These are phyloP conservation scores for Inga laurina DNA, from an alignment of 306 rosid genomes.

Conservation along the genomic window DNA sequence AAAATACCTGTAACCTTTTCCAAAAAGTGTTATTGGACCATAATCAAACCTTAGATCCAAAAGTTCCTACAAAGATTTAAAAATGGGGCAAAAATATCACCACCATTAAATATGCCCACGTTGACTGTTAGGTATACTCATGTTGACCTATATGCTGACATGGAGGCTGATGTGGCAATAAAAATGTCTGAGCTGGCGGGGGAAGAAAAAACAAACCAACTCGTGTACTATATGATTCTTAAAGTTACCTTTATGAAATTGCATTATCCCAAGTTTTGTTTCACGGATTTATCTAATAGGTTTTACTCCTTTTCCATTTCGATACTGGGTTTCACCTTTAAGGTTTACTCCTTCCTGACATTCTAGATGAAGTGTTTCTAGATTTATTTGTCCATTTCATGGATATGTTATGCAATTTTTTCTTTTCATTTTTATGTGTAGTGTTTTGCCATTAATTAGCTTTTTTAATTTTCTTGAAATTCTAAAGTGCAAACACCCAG, in stretches of 20 bases:
- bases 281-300: background rate
- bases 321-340: background rate
- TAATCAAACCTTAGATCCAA: no score
- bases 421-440: background rate
- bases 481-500: background rate
- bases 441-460: background rate
- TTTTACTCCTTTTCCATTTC: background rate
- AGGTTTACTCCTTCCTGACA: background rate
- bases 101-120: no score
- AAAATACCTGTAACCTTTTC: no score
- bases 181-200: no score
- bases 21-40: no score
- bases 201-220: no score
- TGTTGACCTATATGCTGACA: no score
- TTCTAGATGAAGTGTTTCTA: background rate
- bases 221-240: slow-evolving; percentile 29
- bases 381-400: background rate
- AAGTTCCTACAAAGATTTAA: no score
- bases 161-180: no score
- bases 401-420: background rate
- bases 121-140: no score
- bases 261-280: background rate
- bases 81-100: no score
- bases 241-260: background rate
- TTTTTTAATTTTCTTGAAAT: background rate